A percentile compares a stretch with the other conserved stretches of the same genome.
These are phyloP conservation scores for Cladosporium sp. DNA, from an alignment of 2,329 filamentous ascomycete genomes.

Conservation along the genomic window DNA sequence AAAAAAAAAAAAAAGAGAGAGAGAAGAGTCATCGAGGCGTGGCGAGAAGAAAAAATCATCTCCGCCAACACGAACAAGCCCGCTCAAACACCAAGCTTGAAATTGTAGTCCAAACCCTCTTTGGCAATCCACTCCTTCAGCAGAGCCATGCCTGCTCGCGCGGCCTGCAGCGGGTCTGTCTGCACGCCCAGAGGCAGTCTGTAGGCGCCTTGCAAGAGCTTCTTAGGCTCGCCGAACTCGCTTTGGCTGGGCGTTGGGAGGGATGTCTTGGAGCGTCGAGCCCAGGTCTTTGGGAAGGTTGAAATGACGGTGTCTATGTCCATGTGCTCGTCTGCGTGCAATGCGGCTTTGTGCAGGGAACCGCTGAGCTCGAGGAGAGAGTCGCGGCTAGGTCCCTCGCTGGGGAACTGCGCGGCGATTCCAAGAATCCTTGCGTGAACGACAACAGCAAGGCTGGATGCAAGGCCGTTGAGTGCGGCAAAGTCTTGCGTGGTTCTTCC, in stretches of 20 bases:
- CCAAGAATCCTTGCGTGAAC: conserved; percentile 41
- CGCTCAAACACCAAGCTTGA: conserved; percentile 5
- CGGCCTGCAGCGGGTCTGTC: conserved; percentile 46
- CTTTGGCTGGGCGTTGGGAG: conserved; percentile 23
- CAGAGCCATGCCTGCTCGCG: conserved; percentile 45
- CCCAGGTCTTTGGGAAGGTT: conserved; percentile 38
- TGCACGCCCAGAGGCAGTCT: conserved; percentile 43
- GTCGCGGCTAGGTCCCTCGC: conserved; percentile 8
- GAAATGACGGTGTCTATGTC: conserved; percentile 28
- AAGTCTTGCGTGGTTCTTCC: conserved; percentile 22
- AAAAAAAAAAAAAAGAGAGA: background rate
- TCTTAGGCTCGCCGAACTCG: conserved; percentile 28
- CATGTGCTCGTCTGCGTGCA: conserved; percentile 25
- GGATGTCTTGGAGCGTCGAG: conserved; percentile 36
- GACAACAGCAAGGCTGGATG: conserved; percentile 42
- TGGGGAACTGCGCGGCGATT: conserved; percentile 19
- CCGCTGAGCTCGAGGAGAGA: conserved; percentile 5
- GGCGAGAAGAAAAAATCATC: no score
- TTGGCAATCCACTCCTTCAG: conserved; percentile 43
- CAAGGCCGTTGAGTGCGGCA: conserved; percentile 43
- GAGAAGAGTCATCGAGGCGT: background rate
- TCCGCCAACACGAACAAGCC: background rate
- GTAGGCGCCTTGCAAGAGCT: conserved; percentile 39
- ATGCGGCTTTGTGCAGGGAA: conserved; percentile 7
- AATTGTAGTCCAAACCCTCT: conserved; percentile 11